Evolutionary conservation across 352 stramenopile genomes (phyloP).

Genomic region (Globisporangium spiculum): DNA sequence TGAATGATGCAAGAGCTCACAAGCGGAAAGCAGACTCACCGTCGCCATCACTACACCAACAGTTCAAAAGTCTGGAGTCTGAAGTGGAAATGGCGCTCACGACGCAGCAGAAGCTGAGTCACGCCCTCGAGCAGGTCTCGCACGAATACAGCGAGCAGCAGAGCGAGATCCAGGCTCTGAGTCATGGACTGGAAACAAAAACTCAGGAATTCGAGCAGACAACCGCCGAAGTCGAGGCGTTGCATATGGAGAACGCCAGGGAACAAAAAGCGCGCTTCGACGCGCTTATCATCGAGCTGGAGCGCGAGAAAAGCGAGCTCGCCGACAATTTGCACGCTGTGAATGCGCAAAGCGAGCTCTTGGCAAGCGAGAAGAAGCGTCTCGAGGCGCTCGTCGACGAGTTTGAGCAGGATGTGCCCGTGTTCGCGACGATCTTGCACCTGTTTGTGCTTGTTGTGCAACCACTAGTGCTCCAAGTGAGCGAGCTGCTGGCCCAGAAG

Average conservation of each 20-base stretch:
- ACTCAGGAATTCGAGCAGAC: conserved; percentile 29
- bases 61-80: conserved; percentile 21
- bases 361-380: conserved; percentile 18
- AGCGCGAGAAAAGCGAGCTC: conserved; percentile 37
- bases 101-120: conserved; percentile 21
- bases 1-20: background rate
- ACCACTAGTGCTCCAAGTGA: conserved; percentile 63
- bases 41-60: conserved; percentile 5
- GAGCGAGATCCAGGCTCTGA: conserved; percentile 18
- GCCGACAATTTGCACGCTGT: conserved; percentile 28
- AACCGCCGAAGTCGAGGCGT: conserved; percentile 39
- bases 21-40: background rate
- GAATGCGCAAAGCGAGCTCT: conserved; percentile 11
- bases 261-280: conserved; percentile 45
- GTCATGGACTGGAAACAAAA: conserved; percentile 38
- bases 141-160: conserved; percentile 24
- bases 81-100: conserved; percentile 23
- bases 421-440: conserved; percentile 44
- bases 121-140: conserved; percentile 19
- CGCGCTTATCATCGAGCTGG: conserved; percentile 26
- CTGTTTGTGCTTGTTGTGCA: conserved; percentile 61
- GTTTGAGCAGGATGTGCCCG: conserved; percentile 43
- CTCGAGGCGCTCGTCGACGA: conserved; percentile 30
- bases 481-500: conserved; percentile 59
- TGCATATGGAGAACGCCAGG: conserved; percentile 31